Conservation (phyloP, 805 yeast species). For the Ogataea methanolica region DNA sequence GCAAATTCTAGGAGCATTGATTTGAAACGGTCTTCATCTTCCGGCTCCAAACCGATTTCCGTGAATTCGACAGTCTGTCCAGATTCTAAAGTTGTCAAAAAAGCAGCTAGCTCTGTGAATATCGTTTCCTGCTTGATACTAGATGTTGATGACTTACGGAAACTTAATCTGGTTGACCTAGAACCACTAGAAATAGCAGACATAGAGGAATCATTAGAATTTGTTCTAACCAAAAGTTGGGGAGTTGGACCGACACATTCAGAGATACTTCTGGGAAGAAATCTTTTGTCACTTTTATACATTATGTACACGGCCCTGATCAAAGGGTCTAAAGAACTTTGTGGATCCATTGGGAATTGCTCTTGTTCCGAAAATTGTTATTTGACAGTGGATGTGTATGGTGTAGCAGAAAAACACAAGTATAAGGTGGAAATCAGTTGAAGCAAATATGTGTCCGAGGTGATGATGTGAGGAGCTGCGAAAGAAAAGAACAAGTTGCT, state of each 20-base stretch:
- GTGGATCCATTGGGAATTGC: not conserved
- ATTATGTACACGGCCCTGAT: slow-evolving; percentile 16
- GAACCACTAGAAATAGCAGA: slow-evolving; percentile 1
- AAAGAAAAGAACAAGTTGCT: too few species aligned
- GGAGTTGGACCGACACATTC: slow-evolving; percentile 10
- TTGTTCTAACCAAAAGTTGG: slow-evolving; percentile 3
- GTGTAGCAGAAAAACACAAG: not conserved
- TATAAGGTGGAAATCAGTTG: too few species aligned
- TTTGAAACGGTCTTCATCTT: slow-evolving; percentile 9
- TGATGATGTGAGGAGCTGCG: too few species aligned
- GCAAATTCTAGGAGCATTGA: slow-evolving; percentile 10
- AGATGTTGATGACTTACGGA: slow-evolving; percentile 2
- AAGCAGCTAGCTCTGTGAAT: slow-evolving; percentile 7
- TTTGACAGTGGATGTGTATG: not conserved
- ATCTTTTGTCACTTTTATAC: slow-evolving; percentile 13
- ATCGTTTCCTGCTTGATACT: slow-evolving; percentile 6
- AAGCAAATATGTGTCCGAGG: too few species aligned
- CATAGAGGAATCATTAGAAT: slow-evolving; percentile 7
- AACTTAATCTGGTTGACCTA: not conserved
- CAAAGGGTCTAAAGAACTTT: slow-evolving; percentile 11
- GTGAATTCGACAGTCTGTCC: slow-evolving; percentile 8
- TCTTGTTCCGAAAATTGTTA: not conserved
- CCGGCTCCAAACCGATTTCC: slow-evolving; percentile 4
- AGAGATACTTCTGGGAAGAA: slow-evolving; percentile 8
- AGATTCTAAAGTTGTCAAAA: slow-evolving; percentile 6